Percentiles rank a stretch among this genome's conserved stretches.
Conservation (phyloP, 2,329 filamentous ascomycete genomes). For the Botrytis deweyae region DNA sequence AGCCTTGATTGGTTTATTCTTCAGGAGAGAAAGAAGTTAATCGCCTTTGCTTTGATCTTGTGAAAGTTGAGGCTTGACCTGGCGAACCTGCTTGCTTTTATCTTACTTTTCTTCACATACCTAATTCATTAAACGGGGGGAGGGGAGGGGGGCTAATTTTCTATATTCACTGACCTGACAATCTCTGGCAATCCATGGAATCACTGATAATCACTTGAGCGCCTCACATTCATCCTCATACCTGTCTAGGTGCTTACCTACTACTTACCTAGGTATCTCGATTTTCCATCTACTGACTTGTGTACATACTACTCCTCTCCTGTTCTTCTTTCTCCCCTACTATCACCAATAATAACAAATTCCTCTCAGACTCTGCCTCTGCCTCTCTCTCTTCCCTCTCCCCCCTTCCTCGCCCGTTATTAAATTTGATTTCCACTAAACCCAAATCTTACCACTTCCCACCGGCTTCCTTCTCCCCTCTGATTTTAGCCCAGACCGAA, state of each 20-base stretch:
- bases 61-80: background rate
- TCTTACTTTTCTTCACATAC: background rate
- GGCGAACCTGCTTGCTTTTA: background rate
- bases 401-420: background rate
- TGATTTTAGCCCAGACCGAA: slow-evolving; percentile 9
- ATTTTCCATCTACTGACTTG: background rate
- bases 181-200: no score
- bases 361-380: background rate
- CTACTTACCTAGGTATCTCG: background rate
- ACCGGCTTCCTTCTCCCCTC: slow-evolving; percentile 6
- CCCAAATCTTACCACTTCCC: slow-evolving; percentile 3
- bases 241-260: background rate
- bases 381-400: background rate
- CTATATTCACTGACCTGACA: background rate
- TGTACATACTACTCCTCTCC: background rate
- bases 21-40: background rate
- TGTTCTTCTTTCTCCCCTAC: background rate
- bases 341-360: background rate
- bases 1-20: background rate
- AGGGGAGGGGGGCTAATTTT: background rate
- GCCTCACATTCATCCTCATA: background rate
- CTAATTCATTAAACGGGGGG: background rate
- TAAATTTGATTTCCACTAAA: slow-evolving; percentile 10
- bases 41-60: background rate
- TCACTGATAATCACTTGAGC: background rate